These are phyloP conservation scores for Tympanopsis confertula DNA, from an alignment of 2,329 filamentous ascomycete species.

Conservation along the genomic window DNA sequence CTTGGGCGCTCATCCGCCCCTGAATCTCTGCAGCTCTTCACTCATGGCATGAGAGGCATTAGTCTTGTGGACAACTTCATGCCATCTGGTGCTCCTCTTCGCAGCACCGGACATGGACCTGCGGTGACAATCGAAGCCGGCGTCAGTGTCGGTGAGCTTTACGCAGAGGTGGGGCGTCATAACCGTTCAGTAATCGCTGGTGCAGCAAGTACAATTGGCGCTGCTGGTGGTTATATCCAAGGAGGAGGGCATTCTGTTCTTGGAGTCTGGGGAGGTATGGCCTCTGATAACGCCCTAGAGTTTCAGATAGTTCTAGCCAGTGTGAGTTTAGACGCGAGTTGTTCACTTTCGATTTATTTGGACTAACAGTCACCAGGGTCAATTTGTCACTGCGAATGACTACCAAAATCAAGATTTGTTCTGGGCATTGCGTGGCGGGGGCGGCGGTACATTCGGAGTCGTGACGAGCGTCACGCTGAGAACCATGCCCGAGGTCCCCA, in stretches of 20 bases:
- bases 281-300: slow-evolving; percentile 13
- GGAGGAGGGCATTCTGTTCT: slow-evolving; percentile 15
- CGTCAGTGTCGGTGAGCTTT: slow-evolving; percentile 12
- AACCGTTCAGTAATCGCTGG: slow-evolving; percentile 13
- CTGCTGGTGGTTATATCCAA: slow-evolving; percentile 12
- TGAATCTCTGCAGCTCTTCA: slow-evolving; percentile 18
- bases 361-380: background rate
- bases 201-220: slow-evolving; percentile 9
- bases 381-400: background rate
- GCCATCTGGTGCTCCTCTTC: too few species aligned
- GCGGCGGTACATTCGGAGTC: background rate
- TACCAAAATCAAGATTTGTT: background rate
- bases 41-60: slow-evolving; percentile 16
- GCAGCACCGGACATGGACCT: too few species aligned
- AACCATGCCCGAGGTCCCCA: slow-evolving; percentile 22
- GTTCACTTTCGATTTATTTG: too few species aligned
- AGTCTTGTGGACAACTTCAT: slow-evolving; percentile 13
- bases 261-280: slow-evolving; percentile 14
- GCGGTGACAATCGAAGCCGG: slow-evolving; percentile 16
- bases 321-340: too few species aligned
- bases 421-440: background rate
- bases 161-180: slow-evolving; percentile 11
- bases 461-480: slow-evolving; percentile 23
- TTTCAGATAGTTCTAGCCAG: slow-evolving; percentile 15
- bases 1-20: slow-evolving; percentile 16